Conservation (phyloP, 768 basidiomycete species). For the Tylopilus subfusipes region DNA sequence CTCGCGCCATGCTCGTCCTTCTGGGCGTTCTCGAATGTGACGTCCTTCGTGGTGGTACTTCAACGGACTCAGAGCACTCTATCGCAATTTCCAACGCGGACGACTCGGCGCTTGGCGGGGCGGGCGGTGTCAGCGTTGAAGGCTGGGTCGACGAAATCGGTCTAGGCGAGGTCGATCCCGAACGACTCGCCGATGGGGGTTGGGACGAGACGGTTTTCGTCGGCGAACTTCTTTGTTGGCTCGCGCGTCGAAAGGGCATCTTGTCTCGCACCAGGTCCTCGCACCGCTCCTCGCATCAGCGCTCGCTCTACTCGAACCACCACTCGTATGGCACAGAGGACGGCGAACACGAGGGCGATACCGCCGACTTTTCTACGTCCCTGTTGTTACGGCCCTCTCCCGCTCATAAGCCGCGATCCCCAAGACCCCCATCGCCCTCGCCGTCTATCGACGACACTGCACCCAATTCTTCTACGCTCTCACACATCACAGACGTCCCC, state of each 20-base stretch:
- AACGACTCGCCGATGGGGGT: constrained; percentile 58
- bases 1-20: constrained; percentile 71
- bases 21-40: constrained; percentile 71
- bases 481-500: constrained; percentile 28
- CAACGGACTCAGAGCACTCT: constrained; percentile 3
- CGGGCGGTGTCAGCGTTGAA: constrained; percentile 27
- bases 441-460: neutral
- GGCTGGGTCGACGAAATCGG: constrained; percentile 51
- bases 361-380: constrained; percentile 22
- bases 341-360: constrained; percentile 3
- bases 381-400: constrained; percentile 26
- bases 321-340: constrained; percentile 22
- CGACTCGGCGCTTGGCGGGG: constrained; percentile 14
- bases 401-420: neutral
- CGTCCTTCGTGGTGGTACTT: constrained; percentile 51
- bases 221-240: constrained; percentile 67
- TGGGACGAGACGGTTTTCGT: constrained; percentile 66
- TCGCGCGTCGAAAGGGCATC: constrained; percentile 47
- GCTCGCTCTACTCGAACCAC: constrained; percentile 18
- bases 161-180: constrained; percentile 61
- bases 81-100: constrained; percentile 26
- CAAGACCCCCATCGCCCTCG: neutral
- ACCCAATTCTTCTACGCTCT: constrained; percentile 13
- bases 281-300: neutral
- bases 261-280: constrained; percentile 15